These are phyloP conservation scores for Nephromyces sp. DNA, from an alignment of 169 alveolate genomes.

Conservation along the genomic window DNA sequence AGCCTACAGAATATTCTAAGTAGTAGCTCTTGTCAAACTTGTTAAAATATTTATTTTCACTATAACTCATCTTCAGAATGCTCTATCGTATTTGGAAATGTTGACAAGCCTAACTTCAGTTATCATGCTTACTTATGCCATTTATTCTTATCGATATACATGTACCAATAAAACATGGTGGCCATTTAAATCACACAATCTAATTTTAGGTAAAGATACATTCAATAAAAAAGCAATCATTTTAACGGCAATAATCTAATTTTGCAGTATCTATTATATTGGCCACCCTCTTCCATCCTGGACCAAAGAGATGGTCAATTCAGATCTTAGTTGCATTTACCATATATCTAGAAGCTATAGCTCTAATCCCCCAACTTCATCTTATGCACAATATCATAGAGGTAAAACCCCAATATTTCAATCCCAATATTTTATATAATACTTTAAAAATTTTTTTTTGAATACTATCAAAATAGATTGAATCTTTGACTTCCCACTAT, in stretches of 20 bases:
- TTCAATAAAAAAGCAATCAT: neutral
- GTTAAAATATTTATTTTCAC: neutral
- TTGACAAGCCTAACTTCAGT: conserved; percentile 18
- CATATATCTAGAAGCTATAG: conserved; percentile 59
- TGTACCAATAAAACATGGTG: conserved; percentile 20
- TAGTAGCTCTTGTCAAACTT: neutral
- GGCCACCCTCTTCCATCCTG: conserved; percentile 59
- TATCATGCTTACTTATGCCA: conserved; percentile 19
- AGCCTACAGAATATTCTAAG: neutral
- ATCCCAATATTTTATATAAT: neutral
- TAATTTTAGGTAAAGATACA: conserved; percentile 2
- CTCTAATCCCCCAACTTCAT: conserved; percentile 56
- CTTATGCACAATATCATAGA: conserved; percentile 52
- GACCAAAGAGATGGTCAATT: conserved; percentile 44
- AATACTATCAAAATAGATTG: conserved; percentile 23
- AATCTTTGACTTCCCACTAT: conserved; percentile 54
- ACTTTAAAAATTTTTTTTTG: neutral
- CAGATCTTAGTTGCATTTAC: conserved; percentile 64
- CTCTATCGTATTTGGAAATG: conserved; percentile 46
- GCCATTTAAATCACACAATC: conserved; percentile 1
- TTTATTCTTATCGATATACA: conserved; percentile 40
- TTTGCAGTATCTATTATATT: conserved; percentile 29
- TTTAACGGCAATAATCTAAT: neutral
- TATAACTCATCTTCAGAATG: conserved; percentile 11
- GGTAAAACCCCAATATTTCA: conserved; percentile 1